Base-by-base conservation (phyloP, 441 rosid genomes). In the Euphorbia celastroides region DNA sequence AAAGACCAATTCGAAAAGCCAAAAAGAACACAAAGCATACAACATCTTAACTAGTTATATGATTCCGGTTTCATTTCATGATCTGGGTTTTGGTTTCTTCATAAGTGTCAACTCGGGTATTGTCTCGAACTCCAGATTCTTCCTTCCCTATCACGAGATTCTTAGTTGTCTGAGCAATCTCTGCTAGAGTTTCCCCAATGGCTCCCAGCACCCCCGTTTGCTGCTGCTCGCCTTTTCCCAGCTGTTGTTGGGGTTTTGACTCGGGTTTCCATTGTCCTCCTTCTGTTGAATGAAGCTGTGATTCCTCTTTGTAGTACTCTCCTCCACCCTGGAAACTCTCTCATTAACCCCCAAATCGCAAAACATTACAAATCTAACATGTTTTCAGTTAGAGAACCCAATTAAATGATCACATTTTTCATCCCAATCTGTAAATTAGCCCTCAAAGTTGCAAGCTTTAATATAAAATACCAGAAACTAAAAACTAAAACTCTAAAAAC, bases 181-280 rank as follows among this genome's bases (percentile, higher is more conserved):
- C 93, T 1, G 25, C 83, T 79, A 85, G 75, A 64, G 97, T 89
- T 76, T 87, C 88, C 48, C 90, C 88, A 23, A 84, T 84, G 48
- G 88, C 93, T 44, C 76, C 81, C 38, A 89, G 70, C 19, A 86
- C 42, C 13, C 72, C 60, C 1, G 5, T 66, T 76, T 66, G 69
- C 63, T 48, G 72, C 56, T 13, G 11, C 56, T 8, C 10, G 2
- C 11, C 26, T 51, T 5, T 8, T 51, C 11, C 26, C 56, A 19
- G 70, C 78, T 12, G 64, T 31, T 70, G 54, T 7, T 48, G 9
- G 5, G 54, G 17, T 48, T 17, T n/a, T 2, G 54, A 2, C 54
- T 48, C 54, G 54, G 54, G 17, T 48, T 48, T 2, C 54, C 54
- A 48, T 48, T 4, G 54, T 5, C 16, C 26, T 51, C 26, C 26